Conservation (phyloP, 2,329 filamentous ascomycete species). For the Diaporthe humulicola region DNA sequence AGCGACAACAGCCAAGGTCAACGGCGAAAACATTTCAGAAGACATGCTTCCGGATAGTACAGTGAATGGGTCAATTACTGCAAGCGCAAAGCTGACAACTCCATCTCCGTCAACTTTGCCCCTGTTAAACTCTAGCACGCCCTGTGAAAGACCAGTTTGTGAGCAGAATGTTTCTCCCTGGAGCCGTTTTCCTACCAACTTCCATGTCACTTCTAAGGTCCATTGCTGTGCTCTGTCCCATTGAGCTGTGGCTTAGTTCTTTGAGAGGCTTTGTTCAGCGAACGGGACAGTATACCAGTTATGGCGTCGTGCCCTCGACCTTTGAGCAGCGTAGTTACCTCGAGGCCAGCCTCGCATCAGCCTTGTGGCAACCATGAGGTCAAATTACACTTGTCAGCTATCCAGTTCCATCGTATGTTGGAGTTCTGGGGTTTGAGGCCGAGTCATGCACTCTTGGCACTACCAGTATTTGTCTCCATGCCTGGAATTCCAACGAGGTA, state of each 20-base stretch:
- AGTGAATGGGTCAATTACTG: background rate
- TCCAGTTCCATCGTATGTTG: background rate
- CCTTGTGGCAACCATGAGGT: background rate
- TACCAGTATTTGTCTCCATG: background rate
- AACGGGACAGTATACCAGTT: background rate
- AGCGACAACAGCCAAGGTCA: background rate
- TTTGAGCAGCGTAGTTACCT: background rate
- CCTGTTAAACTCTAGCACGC: no score
- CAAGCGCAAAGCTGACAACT: no score
- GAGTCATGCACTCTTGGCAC: conserved; percentile 23
- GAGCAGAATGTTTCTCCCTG: background rate
- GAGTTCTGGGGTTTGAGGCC: background rate
- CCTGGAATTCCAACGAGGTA: no score
- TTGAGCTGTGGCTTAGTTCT: background rate
- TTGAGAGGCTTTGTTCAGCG: background rate
- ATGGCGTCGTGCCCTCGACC: background rate
- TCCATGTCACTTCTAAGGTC: background rate
- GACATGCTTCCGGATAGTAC: no score
- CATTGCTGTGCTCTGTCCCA: background rate
- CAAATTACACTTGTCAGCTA: background rate
- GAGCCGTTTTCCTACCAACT: no score
- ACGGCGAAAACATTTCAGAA: background rate
- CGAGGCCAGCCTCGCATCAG: background rate
- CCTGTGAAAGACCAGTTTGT: background rate
- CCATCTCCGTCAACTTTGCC: background rate